Base-by-base conservation (phyloP, 2,329 filamentous ascomycete species). In the Trichoderma aggressivum region DNA sequence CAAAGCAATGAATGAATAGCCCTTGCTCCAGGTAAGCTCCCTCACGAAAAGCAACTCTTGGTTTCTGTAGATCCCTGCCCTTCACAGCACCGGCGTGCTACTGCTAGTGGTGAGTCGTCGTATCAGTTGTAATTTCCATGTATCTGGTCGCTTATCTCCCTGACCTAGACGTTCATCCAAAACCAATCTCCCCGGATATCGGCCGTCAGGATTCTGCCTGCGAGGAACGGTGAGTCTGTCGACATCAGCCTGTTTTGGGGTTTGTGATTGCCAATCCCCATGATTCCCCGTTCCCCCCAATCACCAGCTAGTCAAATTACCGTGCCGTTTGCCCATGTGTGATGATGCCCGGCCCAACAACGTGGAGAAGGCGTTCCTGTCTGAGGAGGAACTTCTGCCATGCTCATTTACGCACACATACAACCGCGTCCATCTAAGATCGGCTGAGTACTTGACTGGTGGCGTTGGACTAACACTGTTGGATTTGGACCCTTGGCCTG, bases 121-220 rank as follows among this genome's bases (percentile, higher is more conserved):
- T 53, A 53, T 61, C 66, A 69, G 36, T 69, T 61, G 56, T 68
- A 69, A 69, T 69, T 61, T 69, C 66, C 66, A 69, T 24, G 66
- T 53, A 69, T 69, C 66, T 61, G 28, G 43, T 69, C 56, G 66
- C 66, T 69, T 61, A 69, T 69, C 66, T 60, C 56, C 56, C 36
- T 26, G 43, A 36, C 56, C 56, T 58, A 58, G 66, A 59, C 34
- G 24, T 68, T 34, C 16, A 21, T 18, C n/a, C 55, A 32, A 59
- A 32, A 47, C 12, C 65, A 60, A 50, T 69, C 56, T 61, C 39
- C 34, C 66, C 66, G 66, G 66, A 43, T 69, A 61, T 69, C 56
- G 66, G 56, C 66, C 66, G 66, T 61, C 36, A 61, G 66, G 55
- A 69, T 69, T 69, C 56, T 60, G 65, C 64, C 63, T 66, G 10